Evolutionary conservation across 1,284 basidiomycete species (phyloP), one percentile per base, ranked within the genome.

Genomic region (Trichosporon sp.): DNA sequence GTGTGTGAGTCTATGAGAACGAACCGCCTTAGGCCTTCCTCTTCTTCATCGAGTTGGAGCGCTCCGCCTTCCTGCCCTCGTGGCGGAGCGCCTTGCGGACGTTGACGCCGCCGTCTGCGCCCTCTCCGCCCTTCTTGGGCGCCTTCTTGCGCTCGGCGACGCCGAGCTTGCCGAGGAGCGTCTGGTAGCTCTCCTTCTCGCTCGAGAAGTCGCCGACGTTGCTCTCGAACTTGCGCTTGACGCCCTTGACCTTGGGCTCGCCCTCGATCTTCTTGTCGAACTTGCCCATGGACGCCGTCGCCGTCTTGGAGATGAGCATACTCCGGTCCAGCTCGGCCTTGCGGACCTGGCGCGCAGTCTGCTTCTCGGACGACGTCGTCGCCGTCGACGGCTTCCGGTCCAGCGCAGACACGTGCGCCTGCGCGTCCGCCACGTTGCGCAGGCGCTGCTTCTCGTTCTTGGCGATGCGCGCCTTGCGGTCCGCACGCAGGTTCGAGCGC

Each of bases 221-320:
- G 29, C 73, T 62, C 76, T 86, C 67, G 75, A 94, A 94, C 89
- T 98, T 97, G 76, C 95, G 89, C 85, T 98, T 98, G 69, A 95
- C 83, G 6, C 95, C 94, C 69, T 89, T 89, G 69, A 89, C 81
- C 81, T 93, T 94, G 79, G 92, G 91, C 83, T 99, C 96, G 23
- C 95, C 95, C 64, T 95, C 90, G 29, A 98, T 87, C 77, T 87
- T 89, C 75, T 89, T 90, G 82, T 98, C 95, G 77, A 97, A 96
- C 76, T 84, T 83, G 75, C 96, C 96, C 90, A 98, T 90, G 75
- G 91, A 94, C 0, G 94, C 96, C 0, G 96, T 98, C 70, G 92
- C 92, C 44, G 87, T 85, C 68, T 92, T 89, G n/a, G 91, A 90
- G 1, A 90, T 88, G 5, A 91, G 88, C 38, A 98, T 85, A 5